Evolutionary conservation across 805 yeast species (phyloP).

Genomic region (Schizosaccharomyces cryophilus): DNA sequence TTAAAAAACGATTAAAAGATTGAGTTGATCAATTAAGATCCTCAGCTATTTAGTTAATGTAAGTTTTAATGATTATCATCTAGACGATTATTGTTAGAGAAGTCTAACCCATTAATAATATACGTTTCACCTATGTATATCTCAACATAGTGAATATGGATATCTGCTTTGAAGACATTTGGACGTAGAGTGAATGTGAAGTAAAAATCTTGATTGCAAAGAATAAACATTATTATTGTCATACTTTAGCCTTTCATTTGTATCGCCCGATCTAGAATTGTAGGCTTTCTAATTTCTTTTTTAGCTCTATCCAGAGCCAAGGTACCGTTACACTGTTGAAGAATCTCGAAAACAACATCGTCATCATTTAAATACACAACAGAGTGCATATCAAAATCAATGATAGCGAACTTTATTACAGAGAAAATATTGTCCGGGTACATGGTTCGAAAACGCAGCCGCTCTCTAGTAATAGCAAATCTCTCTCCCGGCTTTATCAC

Average conservation of each 20-base stretch:
- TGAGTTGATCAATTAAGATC: too few species aligned
- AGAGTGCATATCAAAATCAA: constrained; percentile 15
- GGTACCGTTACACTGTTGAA: constrained; percentile 26
- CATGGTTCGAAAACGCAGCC: constrained; percentile 50
- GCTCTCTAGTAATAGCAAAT: constrained; percentile 32
- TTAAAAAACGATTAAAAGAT: too few species aligned
- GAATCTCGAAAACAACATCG: constrained; percentile 17
- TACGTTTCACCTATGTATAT: too few species aligned
- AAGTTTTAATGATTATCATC: too few species aligned
- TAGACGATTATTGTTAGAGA: too few species aligned
- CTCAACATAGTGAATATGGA: too few species aligned
- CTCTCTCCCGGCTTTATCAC: constrained; percentile 44
- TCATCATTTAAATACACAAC: constrained; percentile 25
- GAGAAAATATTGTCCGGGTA: constrained; percentile 46
- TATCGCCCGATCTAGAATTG: not conserved
- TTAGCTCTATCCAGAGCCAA: constrained; percentile 79
- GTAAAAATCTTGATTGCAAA: not conserved
- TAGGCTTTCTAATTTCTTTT: constrained; percentile 19
- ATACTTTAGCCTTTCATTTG: not conserved
- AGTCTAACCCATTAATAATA: too few species aligned
- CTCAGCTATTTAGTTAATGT: too few species aligned
- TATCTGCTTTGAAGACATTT: not conserved
- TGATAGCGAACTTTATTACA: constrained; percentile 41
- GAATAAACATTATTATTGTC: too few species aligned
- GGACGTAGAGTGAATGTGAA: not conserved